Conservation (phyloP, 163 green algal genomes). For the Scenedesmus sp. region DNA sequence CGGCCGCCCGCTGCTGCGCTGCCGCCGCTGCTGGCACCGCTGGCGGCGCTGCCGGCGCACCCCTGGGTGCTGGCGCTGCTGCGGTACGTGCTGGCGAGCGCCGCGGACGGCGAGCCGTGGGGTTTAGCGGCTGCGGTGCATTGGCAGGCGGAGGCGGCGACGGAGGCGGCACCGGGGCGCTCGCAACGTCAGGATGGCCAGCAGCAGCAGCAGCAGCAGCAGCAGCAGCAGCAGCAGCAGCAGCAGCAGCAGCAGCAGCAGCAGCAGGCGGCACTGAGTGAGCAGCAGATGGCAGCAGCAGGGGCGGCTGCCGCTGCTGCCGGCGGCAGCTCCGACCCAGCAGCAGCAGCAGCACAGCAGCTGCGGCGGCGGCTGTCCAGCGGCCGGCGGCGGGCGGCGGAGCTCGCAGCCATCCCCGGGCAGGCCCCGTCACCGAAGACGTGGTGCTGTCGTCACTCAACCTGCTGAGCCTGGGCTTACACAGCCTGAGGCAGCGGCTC, state of each 20-base stretch:
- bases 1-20: background rate
- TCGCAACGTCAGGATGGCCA: slow-evolving; percentile 8
- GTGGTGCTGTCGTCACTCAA: slow-evolving; percentile 42
- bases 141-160: background rate
- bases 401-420: background rate
- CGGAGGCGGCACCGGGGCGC: background rate
- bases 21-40: background rate
- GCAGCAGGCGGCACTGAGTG: no score
- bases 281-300: no score
- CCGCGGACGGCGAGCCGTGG: slow-evolving; percentile 22
- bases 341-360: slow-evolving; percentile 15
- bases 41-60: background rate
- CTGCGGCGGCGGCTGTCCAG: slow-evolving; percentile 25
- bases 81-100: slow-evolving; percentile 42
- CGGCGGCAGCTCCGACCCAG: background rate
- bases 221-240: background rate
- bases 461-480: slow-evolving; percentile 48
- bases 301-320: no score
- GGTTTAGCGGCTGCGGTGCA: slow-evolving; percentile 19
- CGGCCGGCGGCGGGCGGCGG: background rate
- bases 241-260: no score
- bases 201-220: slow-evolving; percentile 15
- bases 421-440: slow-evolving; percentile 36
- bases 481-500: background rate
- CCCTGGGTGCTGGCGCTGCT: background rate